Base-by-base conservation (phyloP, 257 asterid species). In the Coffea canephora region DNA sequence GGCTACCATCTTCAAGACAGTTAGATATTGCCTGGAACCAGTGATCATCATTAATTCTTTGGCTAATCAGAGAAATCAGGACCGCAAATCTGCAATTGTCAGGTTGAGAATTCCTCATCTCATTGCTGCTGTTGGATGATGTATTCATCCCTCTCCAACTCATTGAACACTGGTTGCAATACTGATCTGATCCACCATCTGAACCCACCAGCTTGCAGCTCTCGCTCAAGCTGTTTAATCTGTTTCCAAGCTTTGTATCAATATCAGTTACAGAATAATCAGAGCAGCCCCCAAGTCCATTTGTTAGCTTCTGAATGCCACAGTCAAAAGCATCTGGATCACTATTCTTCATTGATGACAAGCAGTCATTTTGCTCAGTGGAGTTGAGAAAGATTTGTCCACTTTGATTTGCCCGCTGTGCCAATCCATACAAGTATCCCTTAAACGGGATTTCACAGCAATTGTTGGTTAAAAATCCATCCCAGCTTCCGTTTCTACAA, bases 271-370 rank as follows among this genome's bases (percentile, higher is more conserved):
- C 86, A 16, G 84, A 71, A 71, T 88, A 93, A 66, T 89, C 87
- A 5, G 97, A 90, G 79, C 97, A 93, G 31, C 89, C 91, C 77
- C 91, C 97, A 52, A 61, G 55, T 36, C 95, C 97, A 69, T 89
- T 82, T 6, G 86, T 87, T 46, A 93, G 85, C 86, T 87, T 89
- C 77, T 85, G 87, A 62, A 91, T 78, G 52, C 94, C 95, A 89
- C 97, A 89, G 39, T 67, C 65, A 43, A 52, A 62, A 39, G n/a
- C 73, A 64, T 82, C 74, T 10, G 25, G 43, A 36, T 71, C 77
- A 64, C 4, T 62, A 6, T 78, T 82, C 78, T 70, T 82, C 57
- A 81, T 61, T 27, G 71, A 79, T 43, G 74, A 71, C 23, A 84
- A 75, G 73, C 97, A 93, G 23, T 71, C 82, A 27, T 55, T 77